Percentiles rank a stretch among this genome's conserved stretches.
Evolutionary conservation across 192 early-diverging fungal species (phyloP).

Genomic region (Jimgerdemannia lactiflua): DNA sequence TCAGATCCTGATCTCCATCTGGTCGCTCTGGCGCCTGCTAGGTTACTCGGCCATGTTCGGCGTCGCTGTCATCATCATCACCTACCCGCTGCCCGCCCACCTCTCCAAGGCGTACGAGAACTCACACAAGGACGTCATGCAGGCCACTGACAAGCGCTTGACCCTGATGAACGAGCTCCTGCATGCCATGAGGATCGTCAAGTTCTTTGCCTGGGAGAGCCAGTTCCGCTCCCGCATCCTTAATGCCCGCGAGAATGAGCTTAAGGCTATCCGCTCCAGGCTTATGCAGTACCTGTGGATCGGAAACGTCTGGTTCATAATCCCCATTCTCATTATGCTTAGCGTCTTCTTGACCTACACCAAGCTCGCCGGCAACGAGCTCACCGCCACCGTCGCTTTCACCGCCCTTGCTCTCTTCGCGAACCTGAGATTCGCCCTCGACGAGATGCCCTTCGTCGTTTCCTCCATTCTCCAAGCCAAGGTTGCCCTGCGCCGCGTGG

Average conservation of each 20-base stretch:
- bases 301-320: constrained; percentile 49
- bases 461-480: constrained; percentile 55
- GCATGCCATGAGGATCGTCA: constrained; percentile 89
- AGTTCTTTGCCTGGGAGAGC: constrained; percentile 87
- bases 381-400: constrained; percentile 67
- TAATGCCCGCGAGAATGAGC: constrained; percentile 61
- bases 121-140: constrained; percentile 47
- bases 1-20: constrained; percentile 62
- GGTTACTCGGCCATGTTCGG: constrained; percentile 84
- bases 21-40: constrained; percentile 71
- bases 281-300: constrained; percentile 56
- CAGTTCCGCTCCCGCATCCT: constrained; percentile 69
- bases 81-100: constrained; percentile 57
- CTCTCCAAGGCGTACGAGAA: constrained; percentile 46
- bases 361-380: constrained; percentile 48
- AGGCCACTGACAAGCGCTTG: constrained; percentile 75
- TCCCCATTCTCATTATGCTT: constrained; percentile 61
- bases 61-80: constrained; percentile 59
- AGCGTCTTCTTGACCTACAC: constrained; percentile 61
- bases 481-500: constrained; percentile 70
- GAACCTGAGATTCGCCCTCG: constrained; percentile 65
- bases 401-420: constrained; percentile 71
- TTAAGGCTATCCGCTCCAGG: constrained; percentile 47
- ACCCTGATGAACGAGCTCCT: constrained; percentile 82
- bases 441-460: constrained; percentile 58